These are phyloP conservation scores for Rubus idaeus DNA, from an alignment of 306 rosid species.

Conservation along the genomic window DNA sequence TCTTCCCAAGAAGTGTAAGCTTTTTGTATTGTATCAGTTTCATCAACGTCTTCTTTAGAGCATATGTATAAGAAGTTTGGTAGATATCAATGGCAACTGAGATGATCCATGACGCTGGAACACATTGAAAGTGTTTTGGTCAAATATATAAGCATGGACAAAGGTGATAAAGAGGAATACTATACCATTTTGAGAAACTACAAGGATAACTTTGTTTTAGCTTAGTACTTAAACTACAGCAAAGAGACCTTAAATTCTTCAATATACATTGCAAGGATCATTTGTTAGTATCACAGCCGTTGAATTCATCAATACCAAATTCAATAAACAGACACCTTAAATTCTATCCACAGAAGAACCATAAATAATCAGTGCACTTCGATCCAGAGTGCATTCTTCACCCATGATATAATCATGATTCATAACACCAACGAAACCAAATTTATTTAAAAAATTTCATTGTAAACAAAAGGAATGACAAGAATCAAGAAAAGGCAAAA, in stretches of 20 bases:
- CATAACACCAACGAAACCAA: background rate
- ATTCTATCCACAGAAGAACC: background rate
- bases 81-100: conserved; percentile 64
- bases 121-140: conserved; percentile 65
- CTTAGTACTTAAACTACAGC: background rate
- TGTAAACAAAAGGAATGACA: background rate
- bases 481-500: conserved; percentile 5
- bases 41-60: conserved; percentile 37
- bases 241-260: background rate
- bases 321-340: background rate
- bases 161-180: too few species aligned
- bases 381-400: background rate
- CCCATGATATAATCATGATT: background rate
- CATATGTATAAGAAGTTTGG: conserved; percentile 33
- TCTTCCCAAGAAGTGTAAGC: conserved; percentile 39
- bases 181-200: too few species aligned
- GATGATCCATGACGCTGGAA: conserved; percentile 80
- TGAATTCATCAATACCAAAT: background rate
- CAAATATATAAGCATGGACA: conserved; percentile 9
- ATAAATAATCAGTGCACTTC: background rate
- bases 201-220: too few species aligned
- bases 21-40: conserved; percentile 34
- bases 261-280: background rate
- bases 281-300: background rate
- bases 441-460: background rate